These are phyloP conservation scores for Grifola frondosa DNA, from an alignment of 1,284 basidiomycete genomes.

Conservation along the genomic window DNA sequence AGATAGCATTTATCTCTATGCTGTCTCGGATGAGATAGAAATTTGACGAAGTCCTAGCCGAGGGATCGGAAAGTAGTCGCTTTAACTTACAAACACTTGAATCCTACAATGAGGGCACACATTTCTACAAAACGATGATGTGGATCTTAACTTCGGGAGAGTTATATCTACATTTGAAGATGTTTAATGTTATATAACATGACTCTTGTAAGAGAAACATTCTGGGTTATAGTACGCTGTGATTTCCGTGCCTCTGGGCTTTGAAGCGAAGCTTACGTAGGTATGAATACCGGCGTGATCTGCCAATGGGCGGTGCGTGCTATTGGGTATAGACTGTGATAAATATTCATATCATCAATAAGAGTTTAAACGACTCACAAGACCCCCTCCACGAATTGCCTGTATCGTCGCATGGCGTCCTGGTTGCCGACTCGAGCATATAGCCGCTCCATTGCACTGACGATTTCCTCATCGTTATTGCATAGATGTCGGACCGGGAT, in stretches of 20 bases:
- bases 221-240: conserved; percentile 7
- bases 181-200: conserved; percentile 2
- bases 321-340: not conserved
- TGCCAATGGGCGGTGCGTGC: not conserved
- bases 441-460: not conserved
- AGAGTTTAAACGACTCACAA: conserved; percentile 1
- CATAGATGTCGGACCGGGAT: conserved; percentile 4
- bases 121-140: too few relatives aligned
- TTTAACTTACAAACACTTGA: too few relatives aligned
- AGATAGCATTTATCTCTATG: too few relatives aligned
- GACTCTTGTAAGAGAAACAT: not conserved
- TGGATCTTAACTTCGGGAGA: too few relatives aligned
- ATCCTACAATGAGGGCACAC: too few relatives aligned
- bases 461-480: conserved; percentile 1
- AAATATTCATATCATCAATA: not conserved
- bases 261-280: conserved; percentile 1
- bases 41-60: too few relatives aligned
- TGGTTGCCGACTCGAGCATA: not conserved
- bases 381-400: not conserved
- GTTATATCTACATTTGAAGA: too few relatives aligned
- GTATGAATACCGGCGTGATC: conserved; percentile 1
- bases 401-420: not conserved
- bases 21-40: too few relatives aligned
- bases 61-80: too few relatives aligned
- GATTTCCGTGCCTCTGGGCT: not conserved